These are phyloP conservation scores for Bigelowiella natans DNA, from an alignment of 78 protist genomes.

Conservation along the genomic window DNA sequence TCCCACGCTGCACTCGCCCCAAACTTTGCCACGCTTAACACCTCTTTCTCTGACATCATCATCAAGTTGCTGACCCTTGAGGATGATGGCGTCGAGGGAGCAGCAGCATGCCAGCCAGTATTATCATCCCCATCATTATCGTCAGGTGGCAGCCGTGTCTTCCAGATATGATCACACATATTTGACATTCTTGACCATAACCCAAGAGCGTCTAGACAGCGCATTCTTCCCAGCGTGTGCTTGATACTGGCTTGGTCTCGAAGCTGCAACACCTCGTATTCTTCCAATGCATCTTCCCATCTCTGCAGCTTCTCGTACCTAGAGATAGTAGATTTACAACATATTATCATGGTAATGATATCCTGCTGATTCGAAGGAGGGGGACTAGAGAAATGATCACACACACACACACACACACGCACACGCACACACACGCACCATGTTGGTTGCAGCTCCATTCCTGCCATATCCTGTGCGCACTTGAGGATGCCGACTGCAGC, in stretches of 20 bases:
- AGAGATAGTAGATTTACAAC: no score
- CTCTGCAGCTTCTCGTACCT: constrained; percentile 88
- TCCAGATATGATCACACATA: not conserved
- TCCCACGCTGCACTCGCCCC: not conserved
- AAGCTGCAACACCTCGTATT: not conserved
- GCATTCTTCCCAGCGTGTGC: constrained; percentile 12
- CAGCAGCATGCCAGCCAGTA: no score
- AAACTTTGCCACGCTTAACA: not conserved
- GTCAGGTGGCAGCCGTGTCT: not conserved
- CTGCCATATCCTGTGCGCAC: not conserved
- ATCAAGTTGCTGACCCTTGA: no score
- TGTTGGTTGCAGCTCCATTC: not conserved
- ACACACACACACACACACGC: no score
- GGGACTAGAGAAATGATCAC: no score
- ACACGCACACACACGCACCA: no score
- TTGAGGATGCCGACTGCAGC: constrained; percentile 58
- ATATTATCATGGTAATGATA: constrained; percentile 53
- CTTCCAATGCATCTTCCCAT: constrained; percentile 63
- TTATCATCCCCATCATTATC: no score
- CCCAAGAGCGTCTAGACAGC: not conserved
- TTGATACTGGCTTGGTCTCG: not conserved
- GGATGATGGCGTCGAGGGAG: no score
- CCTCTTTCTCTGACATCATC: no score
- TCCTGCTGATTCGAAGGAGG: constrained; percentile 22
- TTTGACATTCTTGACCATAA: not conserved